Conservation (phyloP, 2,329 filamentous ascomycete species). For the Parascedosporium putredinis region DNA sequence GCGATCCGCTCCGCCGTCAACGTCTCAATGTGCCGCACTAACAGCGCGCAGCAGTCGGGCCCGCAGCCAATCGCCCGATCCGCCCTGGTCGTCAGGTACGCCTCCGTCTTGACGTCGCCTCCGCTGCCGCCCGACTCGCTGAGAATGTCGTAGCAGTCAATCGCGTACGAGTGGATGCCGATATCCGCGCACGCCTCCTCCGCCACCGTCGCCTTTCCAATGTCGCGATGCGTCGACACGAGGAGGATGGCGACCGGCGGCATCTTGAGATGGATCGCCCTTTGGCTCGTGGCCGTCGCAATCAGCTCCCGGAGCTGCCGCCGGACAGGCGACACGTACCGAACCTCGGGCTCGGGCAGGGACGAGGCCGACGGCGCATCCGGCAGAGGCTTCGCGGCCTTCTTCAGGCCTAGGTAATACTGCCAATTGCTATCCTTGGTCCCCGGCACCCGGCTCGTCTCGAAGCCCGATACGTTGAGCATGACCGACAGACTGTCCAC, state of each 20-base stretch:
- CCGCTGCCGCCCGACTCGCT: conserved; percentile 77
- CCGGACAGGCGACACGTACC: conserved; percentile 48
- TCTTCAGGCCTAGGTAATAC: conserved; percentile 75
- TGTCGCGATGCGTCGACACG: conserved; percentile 83
- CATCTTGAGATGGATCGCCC: conserved; percentile 77
- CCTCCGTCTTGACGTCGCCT: conserved; percentile 88
- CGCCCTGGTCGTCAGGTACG: conserved; percentile 74
- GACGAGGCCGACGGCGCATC: conserved; percentile 27
- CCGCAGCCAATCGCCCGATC: conserved; percentile 87
- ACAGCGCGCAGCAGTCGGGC: conserved; percentile 66
- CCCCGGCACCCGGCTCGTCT: conserved; percentile 69
- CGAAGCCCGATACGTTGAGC: conserved; percentile 85
- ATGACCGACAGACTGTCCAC: conserved; percentile 81
- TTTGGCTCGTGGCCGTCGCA: conserved; percentile 75
- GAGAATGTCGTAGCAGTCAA: conserved; percentile 88
- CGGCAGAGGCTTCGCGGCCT: conserved; percentile 38
- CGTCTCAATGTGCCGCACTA: conserved; percentile 86
- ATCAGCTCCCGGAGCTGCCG: conserved; percentile 75
- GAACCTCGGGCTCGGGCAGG: conserved; percentile 33
- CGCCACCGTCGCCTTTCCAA: conserved; percentile 79
- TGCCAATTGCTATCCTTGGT: conserved; percentile 72
- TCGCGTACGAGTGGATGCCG: conserved; percentile 76
- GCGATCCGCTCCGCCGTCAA: conserved; percentile 86
- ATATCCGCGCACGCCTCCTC: conserved; percentile 73
- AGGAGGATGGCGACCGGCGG: conserved; percentile 81